phyloP scores from a whole-genome alignment of 2,329 filamentous ascomycete species.

The Cryoendolithus antarcticus region DNA sequence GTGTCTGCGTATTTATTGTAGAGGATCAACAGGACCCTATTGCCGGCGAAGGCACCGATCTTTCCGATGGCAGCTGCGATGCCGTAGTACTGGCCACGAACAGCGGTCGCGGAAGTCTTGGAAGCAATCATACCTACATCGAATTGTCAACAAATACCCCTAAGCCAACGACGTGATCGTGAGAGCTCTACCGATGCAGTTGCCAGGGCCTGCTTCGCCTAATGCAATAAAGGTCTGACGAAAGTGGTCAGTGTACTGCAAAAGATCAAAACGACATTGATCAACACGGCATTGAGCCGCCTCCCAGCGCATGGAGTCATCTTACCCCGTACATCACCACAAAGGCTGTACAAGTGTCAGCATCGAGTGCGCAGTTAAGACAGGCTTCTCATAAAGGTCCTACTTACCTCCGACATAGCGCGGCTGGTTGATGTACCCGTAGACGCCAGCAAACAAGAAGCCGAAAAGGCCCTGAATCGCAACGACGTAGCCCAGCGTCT shows the following conservation, averaged over 20 bases:
- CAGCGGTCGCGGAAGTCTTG: constrained; percentile 77
- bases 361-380: too few species aligned
- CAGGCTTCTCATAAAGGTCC: too few species aligned
- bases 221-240: constrained; percentile 33
- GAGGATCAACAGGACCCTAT: constrained; percentile 53
- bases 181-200: constrained; percentile 59
- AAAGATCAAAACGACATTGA: too few species aligned
- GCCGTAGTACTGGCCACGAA: constrained; percentile 62
- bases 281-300: too few species aligned
- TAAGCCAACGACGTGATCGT: too few species aligned
- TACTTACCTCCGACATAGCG: constrained; percentile 48
- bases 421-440: constrained; percentile 53
- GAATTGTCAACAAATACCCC: too few species aligned
- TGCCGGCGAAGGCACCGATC: constrained; percentile 68
- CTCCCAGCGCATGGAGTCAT: too few species aligned
- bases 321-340: constrained; percentile 58
- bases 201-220: constrained; percentile 72
- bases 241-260: too few species aligned
- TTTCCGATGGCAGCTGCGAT: constrained; percentile 63
- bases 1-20: constrained; percentile 44
- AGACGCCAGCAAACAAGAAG: constrained; percentile 78
- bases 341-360: constrained; percentile 32
- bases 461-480: constrained; percentile 63
- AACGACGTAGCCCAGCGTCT: constrained; percentile 61
- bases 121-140: constrained; percentile 52